A percentile compares a stretch with the other conserved stretches of the same genome.
phyloP scores from a whole-genome alignment of 768 basidiomycete species.

The Lactarius tabidus region DNA sequence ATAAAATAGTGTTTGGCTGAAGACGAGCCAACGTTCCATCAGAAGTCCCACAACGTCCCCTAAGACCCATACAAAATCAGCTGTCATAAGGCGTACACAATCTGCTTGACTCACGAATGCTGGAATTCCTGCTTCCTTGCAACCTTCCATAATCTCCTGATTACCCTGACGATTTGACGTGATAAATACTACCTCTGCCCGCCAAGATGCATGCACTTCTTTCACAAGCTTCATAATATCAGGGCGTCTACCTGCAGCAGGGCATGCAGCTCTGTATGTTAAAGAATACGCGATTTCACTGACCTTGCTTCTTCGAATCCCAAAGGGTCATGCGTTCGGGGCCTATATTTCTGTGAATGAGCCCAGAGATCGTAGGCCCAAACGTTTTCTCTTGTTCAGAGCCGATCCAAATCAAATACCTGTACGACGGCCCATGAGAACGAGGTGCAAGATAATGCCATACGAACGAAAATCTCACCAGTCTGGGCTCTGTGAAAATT shows the following conservation, averaged over 20 bases:
- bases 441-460: background rate
- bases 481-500: slow-evolving; percentile 67
- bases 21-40: slow-evolving; percentile 13
- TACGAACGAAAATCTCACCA: slow-evolving; percentile 47
- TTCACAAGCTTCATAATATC: slow-evolving; percentile 73
- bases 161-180: slow-evolving; percentile 82
- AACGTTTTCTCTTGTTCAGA: slow-evolving; percentile 84
- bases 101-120: slow-evolving; percentile 32
- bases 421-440: slow-evolving; percentile 28
- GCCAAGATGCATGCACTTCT: slow-evolving; percentile 63
- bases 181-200: slow-evolving; percentile 79
- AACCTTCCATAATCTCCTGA: slow-evolving; percentile 74
- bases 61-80: slow-evolving; percentile 1
- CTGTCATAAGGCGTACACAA: background rate
- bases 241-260: slow-evolving; percentile 54
- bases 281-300: background rate
- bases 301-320: slow-evolving; percentile 62
- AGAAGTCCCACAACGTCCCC: slow-evolving; percentile 72
- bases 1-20: background rate
- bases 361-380: slow-evolving; percentile 69
- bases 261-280: background rate
- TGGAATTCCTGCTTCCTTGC: slow-evolving; percentile 64
- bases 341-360: slow-evolving; percentile 66
- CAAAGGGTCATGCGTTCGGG: slow-evolving; percentile 72
- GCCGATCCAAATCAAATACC: slow-evolving; percentile 83